Base-by-base conservation (phyloP, 345 rosid genomes). In the Salix suchowensis region DNA sequence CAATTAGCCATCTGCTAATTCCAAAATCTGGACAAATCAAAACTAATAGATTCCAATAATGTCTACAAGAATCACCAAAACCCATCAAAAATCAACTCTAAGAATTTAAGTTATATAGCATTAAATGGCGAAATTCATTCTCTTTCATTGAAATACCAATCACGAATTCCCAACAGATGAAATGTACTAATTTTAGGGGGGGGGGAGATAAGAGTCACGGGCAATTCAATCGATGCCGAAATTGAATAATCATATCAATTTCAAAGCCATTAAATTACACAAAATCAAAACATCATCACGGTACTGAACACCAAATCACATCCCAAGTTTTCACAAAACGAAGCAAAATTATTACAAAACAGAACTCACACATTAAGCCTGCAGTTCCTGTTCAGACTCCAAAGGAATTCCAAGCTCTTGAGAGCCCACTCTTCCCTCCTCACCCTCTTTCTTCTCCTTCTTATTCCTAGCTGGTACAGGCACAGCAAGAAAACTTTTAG, bases 401-500 rank as follows among this genome's bases (percentile, higher is more conserved):
- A 86, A 80, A 3, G 91, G 91, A 78, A 92, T 82, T 77, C 91
- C 96, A 65, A 92, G 90, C 75, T 89, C 92, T 74, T 24, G 60
- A 74, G 71, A 19, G 15, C 15, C 50, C 50, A 5, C 77, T 36
- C 3, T 26, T 65, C 80, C 40, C 16, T 37, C 86, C 12, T 26
- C 78, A 48, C 26, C 82, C 12, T 71, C 74, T 36, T 65, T 72
- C 62, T 55, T 60, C 76, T 76, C 77, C 84, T 76, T 87, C 72
- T 12, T 48, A 4, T 12, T 37, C 85, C 85, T 86, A 21, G 76
- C 4, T 28, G 85, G 83, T 2, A 84, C 58, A 5, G 97, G 87
- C 36, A 91, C 80, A 24, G 97, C 98, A 74, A 92, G 26, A 79
- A 88, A 89, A 36, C 83, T 44, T 82, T 94, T 94, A 77, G 90